Conservation (phyloP, 805 yeast genomes). For the Candida insectalens region DNA sequence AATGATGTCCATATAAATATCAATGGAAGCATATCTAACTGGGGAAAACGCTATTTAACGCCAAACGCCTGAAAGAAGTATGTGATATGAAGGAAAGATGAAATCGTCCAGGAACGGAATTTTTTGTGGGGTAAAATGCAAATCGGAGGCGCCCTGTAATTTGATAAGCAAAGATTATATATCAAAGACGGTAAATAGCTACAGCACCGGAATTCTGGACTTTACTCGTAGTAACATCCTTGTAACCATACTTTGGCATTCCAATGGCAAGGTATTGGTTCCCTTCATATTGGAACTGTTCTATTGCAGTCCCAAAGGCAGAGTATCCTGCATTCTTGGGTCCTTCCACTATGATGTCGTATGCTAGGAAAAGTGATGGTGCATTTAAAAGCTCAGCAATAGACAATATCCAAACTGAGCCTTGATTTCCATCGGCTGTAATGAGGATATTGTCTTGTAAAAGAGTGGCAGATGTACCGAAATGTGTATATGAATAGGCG, state of each 20-base stretch:
- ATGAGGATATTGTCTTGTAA: no score
- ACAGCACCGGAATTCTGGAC: not conserved
- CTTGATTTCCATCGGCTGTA: slow-evolving; percentile 30
- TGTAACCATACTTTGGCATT: slow-evolving; percentile 21
- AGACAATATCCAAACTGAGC: slow-evolving; percentile 35
- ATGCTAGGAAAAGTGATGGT: slow-evolving; percentile 2
- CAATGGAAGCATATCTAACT: no score
- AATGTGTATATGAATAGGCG: slow-evolving; percentile 7
- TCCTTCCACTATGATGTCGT: slow-evolving; percentile 13
- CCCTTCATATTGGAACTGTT: slow-evolving; percentile 12
- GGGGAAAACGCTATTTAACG: no score
- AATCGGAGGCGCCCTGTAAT: no score
- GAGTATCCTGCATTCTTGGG: slow-evolving; percentile 24
- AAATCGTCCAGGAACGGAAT: no score
- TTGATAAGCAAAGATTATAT: no score
- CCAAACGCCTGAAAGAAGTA: no score
- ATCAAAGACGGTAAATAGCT: not conserved
- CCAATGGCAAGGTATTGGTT: slow-evolving; percentile 26
- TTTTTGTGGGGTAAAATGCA: no score
- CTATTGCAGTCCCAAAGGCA: slow-evolving; percentile 35
- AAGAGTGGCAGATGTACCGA: slow-evolving; percentile 12
- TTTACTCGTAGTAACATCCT: not conserved
- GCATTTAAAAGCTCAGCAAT: slow-evolving; percentile 11
- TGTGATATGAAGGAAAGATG: no score
- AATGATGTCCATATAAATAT: no score